A percentile compares a stretch with the other conserved stretches of the same genome.
These are phyloP conservation scores for Botryotinia globosa DNA, from an alignment of 2,329 filamentous ascomycete species.

Conservation along the genomic window DNA sequence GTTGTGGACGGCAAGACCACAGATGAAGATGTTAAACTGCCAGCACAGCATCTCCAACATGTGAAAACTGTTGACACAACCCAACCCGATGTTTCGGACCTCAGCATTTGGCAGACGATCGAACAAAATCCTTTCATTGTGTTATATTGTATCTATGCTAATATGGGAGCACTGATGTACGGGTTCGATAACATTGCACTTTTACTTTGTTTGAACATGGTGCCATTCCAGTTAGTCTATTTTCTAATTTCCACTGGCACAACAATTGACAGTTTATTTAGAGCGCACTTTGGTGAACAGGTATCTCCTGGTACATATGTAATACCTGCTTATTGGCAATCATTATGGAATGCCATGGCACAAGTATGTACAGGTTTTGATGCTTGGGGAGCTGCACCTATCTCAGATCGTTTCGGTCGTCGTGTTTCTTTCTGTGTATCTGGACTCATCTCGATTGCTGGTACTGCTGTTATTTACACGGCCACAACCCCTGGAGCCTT, in stretches of 20 bases:
- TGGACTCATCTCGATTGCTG: background rate
- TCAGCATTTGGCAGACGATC: background rate
- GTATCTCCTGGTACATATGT: background rate
- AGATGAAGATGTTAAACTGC: background rate
- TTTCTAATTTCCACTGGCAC: background rate
- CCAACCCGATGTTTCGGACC: background rate
- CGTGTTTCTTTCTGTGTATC: background rate
- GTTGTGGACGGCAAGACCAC: background rate
- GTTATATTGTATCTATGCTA: conserved; percentile 10
- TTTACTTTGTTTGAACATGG: background rate
- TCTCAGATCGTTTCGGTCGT: background rate
- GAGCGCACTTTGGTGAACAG: background rate
- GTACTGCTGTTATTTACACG: background rate
- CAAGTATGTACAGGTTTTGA: conserved; percentile 10
- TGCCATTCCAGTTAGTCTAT: conserved; percentile 5
- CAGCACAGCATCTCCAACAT: background rate
- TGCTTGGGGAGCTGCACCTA: conserved; percentile 9
- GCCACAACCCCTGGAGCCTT: background rate
- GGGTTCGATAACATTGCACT: conserved; percentile 11
- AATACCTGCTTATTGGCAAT: conserved; percentile 9
- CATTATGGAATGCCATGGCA: conserved; percentile 6
- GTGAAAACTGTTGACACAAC: background rate
- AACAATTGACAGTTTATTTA: background rate
- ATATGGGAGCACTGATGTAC: conserved; percentile 4
- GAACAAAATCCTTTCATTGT: background rate